These are phyloP conservation scores for Fraxinus albicans DNA, from an alignment of 305 asterid species.

Conservation along the genomic window DNA sequence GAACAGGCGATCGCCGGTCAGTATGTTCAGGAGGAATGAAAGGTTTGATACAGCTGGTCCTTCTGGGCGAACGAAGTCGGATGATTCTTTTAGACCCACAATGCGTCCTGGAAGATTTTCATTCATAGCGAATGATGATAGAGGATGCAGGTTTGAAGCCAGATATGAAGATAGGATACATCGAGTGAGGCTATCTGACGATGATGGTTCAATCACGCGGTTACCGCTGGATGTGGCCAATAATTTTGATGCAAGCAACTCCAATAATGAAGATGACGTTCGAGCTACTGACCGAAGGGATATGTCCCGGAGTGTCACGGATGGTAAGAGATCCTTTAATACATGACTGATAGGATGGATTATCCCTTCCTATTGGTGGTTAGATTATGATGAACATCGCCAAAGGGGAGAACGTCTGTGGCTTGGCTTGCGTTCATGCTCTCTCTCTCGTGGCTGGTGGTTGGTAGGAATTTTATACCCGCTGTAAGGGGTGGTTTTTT, in stretches of 20 bases:
- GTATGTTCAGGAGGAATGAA: constrained; percentile 37
- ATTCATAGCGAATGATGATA: constrained; percentile 25
- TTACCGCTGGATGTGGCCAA: constrained; percentile 27
- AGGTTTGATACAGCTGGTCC: constrained; percentile 43
- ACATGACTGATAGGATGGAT: constrained; percentile 18
- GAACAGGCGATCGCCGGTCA: constrained; percentile 52
- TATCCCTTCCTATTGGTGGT: constrained; percentile 4
- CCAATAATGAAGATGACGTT: constrained; percentile 32
- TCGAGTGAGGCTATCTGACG: constrained; percentile 26
- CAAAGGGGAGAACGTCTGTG: constrained; percentile 31
- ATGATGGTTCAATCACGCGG: constrained; percentile 26
- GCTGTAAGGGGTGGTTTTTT: not conserved
- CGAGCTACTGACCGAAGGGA: constrained; percentile 33
- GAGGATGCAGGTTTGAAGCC: constrained; percentile 35
- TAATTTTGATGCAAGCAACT: constrained; percentile 31
- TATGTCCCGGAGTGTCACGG: constrained; percentile 29
- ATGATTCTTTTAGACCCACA: constrained; percentile 41
- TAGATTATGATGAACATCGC: constrained; percentile 26
- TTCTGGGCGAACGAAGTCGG: constrained; percentile 44
- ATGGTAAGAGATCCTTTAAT: constrained; percentile 32
- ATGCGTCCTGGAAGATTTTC: constrained; percentile 50
- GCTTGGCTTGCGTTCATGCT: constrained; percentile 18
- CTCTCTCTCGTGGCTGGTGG: constrained; percentile 39
- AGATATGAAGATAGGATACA: constrained; percentile 36
- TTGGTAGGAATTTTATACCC: constrained; percentile 26